A percentile compares a stretch with the other conserved stretches of the same genome.
phyloP scores from a whole-genome alignment of 768 basidiomycete species.

The Russula foetens region DNA sequence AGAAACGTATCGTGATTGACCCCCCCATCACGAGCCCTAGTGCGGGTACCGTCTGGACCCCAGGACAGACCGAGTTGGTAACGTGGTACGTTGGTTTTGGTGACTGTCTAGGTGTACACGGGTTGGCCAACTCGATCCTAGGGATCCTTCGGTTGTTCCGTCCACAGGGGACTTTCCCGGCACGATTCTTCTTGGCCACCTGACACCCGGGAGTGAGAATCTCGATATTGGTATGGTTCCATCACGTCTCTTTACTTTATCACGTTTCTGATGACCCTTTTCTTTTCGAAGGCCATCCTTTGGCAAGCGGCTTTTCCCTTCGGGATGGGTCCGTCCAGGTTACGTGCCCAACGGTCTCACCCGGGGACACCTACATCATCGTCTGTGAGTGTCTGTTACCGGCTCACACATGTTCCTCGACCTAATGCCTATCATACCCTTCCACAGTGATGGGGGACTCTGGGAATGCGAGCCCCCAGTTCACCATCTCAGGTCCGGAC shows the following conservation, averaged over 20 bases:
- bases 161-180: conserved; percentile 31
- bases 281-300: conserved; percentile 32
- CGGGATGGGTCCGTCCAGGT: conserved; percentile 32
- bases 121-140: background rate
- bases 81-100: conserved; percentile 30
- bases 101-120: background rate
- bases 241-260: background rate
- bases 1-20: conserved; percentile 12
- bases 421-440: background rate
- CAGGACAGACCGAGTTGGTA: conserved; percentile 32
- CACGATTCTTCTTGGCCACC: conserved; percentile 38
- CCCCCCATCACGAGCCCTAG: conserved; percentile 37
- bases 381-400: conserved; percentile 31
- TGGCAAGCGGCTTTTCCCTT: conserved; percentile 36
- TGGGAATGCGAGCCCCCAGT: conserved; percentile 12
- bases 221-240: conserved; percentile 43
- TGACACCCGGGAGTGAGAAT: conserved; percentile 27
- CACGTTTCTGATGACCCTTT: background rate
- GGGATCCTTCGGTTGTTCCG: conserved; percentile 33
- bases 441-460: conserved; percentile 12
- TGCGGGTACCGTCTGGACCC: conserved; percentile 30
- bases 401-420: background rate
- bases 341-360: conserved; percentile 31
- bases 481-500: conserved; percentile 5
- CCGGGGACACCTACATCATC: conserved; percentile 37